Conservation (phyloP, 495 filamentous ascomycete genomes). For the Pyrenopolyporus hunteri region DNA sequence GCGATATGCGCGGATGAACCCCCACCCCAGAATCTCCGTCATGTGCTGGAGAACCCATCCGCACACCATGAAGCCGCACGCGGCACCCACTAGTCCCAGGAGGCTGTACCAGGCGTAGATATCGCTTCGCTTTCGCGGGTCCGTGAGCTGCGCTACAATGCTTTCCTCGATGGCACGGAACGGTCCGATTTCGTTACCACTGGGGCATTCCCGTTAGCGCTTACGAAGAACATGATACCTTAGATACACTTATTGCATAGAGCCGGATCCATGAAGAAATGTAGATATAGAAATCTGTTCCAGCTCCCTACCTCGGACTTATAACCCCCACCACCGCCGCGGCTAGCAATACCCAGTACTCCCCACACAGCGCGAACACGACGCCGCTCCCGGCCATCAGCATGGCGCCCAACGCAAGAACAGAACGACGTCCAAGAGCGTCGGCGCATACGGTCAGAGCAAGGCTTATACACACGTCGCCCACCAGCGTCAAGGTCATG, state of each 20-base stretch:
- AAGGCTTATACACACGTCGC: constrained; percentile 78
- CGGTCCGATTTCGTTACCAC: constrained; percentile 80
- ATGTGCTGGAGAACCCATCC: constrained; percentile 48
- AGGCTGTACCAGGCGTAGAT: constrained; percentile 80
- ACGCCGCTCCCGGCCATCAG: constrained; percentile 73
- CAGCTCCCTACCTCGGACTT: constrained; percentile 59
- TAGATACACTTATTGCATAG: no score
- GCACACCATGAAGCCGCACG: constrained; percentile 45
- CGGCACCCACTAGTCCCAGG: constrained; percentile 37
- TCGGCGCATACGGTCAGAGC: constrained; percentile 80
- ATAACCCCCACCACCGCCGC: constrained; percentile 85
- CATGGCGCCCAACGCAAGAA: constrained; percentile 66
- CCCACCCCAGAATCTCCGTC: constrained; percentile 42
- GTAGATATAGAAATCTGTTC: neutral
- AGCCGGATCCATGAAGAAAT: neutral
- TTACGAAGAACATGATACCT: neutral
- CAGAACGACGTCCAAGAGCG: constrained; percentile 69
- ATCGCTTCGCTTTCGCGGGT: constrained; percentile 66
- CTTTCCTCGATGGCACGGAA: constrained; percentile 88
- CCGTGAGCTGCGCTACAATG: constrained; percentile 73
- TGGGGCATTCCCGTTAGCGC: constrained; percentile 27
- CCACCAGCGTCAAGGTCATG: constrained; percentile 84
- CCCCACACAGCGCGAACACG: constrained; percentile 68
- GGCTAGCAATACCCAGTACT: constrained; percentile 75
- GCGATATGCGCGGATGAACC: constrained; percentile 46